Percentiles rank a stretch among this genome's conserved stretches.
phyloP scores from a whole-genome alignment of 371 early-diverging fungal species.

The Chytridiales sp. region DNA sequence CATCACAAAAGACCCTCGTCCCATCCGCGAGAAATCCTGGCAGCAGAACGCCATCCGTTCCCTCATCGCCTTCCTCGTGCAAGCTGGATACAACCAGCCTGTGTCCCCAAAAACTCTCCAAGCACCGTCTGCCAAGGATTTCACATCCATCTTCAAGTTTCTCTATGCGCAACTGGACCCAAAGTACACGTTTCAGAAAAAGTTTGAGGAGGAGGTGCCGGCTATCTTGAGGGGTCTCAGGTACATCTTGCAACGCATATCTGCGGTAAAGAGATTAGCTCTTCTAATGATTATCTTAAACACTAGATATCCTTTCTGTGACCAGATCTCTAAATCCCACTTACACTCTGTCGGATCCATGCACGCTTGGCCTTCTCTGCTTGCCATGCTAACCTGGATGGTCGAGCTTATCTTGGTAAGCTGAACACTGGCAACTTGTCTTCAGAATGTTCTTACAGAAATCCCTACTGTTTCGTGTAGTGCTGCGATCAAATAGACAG shows the following conservation, averaged over 20 bases:
- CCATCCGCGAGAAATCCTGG: conserved; percentile 53
- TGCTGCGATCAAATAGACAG: conserved; percentile 51
- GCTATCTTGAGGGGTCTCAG: conserved; percentile 69
- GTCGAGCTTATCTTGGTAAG: conserved; percentile 71
- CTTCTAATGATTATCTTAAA: not conserved
- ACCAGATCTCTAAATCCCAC: conserved; percentile 80
- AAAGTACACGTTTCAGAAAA: conserved; percentile 59
- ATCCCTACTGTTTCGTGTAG: conserved; percentile 22
- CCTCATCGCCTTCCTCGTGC: conserved; percentile 70
- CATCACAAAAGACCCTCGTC: conserved; percentile 43
- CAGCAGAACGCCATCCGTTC: conserved; percentile 61
- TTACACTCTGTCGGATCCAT: conserved; percentile 78
- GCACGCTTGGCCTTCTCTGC: conserved; percentile 86
- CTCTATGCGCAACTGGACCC: conserved; percentile 81
- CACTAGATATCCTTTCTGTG: conserved; percentile 88
- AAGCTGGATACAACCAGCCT: conserved; percentile 69
- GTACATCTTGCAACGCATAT: conserved; percentile 30
- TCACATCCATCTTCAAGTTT: conserved; percentile 87
- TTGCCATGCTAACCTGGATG: conserved; percentile 90
- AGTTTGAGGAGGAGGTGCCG: conserved; percentile 89
- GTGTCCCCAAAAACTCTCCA: conserved; percentile 61
- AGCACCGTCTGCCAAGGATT: conserved; percentile 80
- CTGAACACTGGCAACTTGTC: not conserved
- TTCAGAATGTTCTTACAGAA: not conserved
- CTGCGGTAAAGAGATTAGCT: not conserved